Conservation (phyloP, 2,329 filamentous ascomycete genomes). For the Xylaria sp. region DNA sequence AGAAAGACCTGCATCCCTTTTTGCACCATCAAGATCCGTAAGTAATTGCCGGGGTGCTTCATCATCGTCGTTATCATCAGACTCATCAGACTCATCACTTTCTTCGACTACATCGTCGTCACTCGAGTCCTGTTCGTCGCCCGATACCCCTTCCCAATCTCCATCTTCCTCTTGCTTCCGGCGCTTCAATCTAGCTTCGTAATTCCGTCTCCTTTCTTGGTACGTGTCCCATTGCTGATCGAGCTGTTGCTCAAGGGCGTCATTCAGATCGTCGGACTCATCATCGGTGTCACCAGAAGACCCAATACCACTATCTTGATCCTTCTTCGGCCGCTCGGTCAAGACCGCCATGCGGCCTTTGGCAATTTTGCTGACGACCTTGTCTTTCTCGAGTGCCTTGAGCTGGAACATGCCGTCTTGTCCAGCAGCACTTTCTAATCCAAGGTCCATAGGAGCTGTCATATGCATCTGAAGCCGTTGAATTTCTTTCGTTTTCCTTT, state of each 20-base stretch:
- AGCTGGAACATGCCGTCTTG: constrained; percentile 88
- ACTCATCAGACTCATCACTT: constrained; percentile 72
- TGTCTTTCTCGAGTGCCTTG: constrained; percentile 81
- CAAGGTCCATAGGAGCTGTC: constrained; percentile 94
- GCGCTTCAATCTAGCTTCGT: constrained; percentile 91
- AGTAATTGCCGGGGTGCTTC: constrained; percentile 63
- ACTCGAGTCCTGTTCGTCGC: constrained; percentile 67
- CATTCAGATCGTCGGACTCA: constrained; percentile 81
- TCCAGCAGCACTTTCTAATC: constrained; percentile 84
- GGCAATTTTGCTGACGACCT: constrained; percentile 73
- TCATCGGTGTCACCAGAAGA: constrained; percentile 67
- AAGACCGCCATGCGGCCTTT: constrained; percentile 82
- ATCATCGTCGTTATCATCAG: constrained; percentile 66
- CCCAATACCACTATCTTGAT: constrained; percentile 69
- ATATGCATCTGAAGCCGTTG: constrained; percentile 98
- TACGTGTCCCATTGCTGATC: constrained; percentile 90
- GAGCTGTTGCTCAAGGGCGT: constrained; percentile 84
- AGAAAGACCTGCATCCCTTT: constrained; percentile 70
- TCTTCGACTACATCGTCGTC: constrained; percentile 69
- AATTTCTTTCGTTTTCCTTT: constrained; percentile 93
- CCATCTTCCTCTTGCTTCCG: constrained; percentile 84
- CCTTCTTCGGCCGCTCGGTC: constrained; percentile 67
- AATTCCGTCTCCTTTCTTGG: constrained; percentile 73
- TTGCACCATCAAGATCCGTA: constrained; percentile 69
- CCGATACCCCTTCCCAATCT: constrained; percentile 92